Evolutionary conservation across 176 grass and related monocot genomes (phyloP).

Genomic region (Oryza meridionalis): DNA sequence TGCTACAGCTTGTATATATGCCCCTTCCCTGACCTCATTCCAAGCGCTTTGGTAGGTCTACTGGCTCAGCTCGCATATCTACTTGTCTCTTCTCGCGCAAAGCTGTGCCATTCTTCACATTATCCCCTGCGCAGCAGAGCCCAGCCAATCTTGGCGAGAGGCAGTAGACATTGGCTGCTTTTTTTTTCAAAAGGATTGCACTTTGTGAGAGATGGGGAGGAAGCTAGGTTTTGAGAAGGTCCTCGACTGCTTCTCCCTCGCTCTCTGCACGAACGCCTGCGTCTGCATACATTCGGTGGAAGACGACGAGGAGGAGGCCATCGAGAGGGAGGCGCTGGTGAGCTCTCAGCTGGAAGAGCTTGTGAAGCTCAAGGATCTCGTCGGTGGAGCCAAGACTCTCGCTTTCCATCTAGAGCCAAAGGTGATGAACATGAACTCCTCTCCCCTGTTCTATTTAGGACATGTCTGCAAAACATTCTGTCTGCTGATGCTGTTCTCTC

Average conservation of each 20-base stretch:
- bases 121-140: constrained; percentile 1
- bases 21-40: constrained; percentile 9
- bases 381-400: constrained; percentile 70
- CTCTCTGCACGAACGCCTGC: constrained; percentile 62
- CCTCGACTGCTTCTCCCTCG: constrained; percentile 82
- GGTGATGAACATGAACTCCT: constrained; percentile 39
- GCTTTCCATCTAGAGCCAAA: constrained; percentile 96
- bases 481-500: neutral
- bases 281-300: constrained; percentile 58
- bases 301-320: constrained; percentile 58
- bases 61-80: constrained; percentile 31
- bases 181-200: constrained; percentile 27
- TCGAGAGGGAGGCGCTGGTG: constrained; percentile 70
- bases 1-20: constrained; percentile 25
- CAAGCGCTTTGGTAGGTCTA: constrained; percentile 32
- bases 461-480: neutral
- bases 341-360: constrained; percentile 79
- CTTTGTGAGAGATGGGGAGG: constrained; percentile 48
- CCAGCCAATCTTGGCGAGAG: constrained; percentile 12
- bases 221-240: constrained; percentile 68
- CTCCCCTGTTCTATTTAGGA: neutral
- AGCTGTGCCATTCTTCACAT: constrained; percentile 8
- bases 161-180: neutral
- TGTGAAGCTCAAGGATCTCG: constrained; percentile 68
- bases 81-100: constrained; percentile 44